These are phyloP conservation scores for Silene conica DNA, from an alignment of 148 eudicot species.

Conservation along the genomic window DNA sequence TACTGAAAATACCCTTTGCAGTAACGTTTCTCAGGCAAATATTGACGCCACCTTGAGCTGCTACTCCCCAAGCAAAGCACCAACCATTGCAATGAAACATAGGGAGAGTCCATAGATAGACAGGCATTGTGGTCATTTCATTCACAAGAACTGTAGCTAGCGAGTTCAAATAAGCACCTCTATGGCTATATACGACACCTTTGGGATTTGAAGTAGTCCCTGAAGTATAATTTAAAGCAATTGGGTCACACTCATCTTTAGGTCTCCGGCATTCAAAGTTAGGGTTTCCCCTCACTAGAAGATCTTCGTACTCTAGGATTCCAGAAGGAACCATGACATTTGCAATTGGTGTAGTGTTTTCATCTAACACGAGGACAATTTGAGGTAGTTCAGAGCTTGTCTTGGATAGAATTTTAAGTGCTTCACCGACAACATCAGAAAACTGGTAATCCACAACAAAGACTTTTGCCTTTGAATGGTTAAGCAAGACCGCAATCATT, in stretches of 20 bases:
- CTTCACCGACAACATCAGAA: constrained; percentile 23
- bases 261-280: constrained; percentile 50
- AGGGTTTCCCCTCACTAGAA: constrained; percentile 39
- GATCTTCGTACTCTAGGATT: constrained; percentile 42
- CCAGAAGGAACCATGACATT: constrained; percentile 8
- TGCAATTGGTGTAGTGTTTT: constrained; percentile 4
- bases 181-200: constrained; percentile 73
- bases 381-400: constrained; percentile 39
- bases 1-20: constrained; percentile 35
- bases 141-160: constrained; percentile 46
- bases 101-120: constrained; percentile 71
- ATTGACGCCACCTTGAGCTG: constrained; percentile 64
- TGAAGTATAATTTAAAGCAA: constrained; percentile 65
- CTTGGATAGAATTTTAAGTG: constrained; percentile 26
- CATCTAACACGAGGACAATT: constrained; percentile 41
- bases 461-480: constrained; percentile 60
- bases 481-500: constrained; percentile 54
- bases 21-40: constrained; percentile 49
- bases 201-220: constrained; percentile 83
- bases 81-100: constrained; percentile 88
- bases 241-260: constrained; percentile 67
- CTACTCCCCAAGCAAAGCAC: constrained; percentile 59
- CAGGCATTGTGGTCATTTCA: constrained; percentile 53
- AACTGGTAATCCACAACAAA: constrained; percentile 45
- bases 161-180: constrained; percentile 80